Percentiles rank a stretch among this genome's conserved stretches.
These are phyloP conservation scores for Jackrogersella multiformis DNA, from an alignment of 495 filamentous ascomycete genomes.

Conservation along the genomic window DNA sequence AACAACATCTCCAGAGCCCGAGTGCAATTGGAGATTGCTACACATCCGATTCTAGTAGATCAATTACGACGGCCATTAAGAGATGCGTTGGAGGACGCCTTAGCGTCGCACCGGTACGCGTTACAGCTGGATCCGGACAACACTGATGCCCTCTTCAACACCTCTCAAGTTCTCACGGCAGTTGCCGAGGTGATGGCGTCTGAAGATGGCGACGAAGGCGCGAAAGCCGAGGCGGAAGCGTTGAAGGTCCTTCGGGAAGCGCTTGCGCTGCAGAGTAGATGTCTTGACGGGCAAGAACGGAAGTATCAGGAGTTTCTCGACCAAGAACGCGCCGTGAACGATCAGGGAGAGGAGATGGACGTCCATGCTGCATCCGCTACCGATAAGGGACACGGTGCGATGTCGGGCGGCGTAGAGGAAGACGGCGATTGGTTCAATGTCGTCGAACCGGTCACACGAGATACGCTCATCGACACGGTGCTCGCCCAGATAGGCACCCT, in stretches of 20 bases:
- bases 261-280: slow-evolving; percentile 68
- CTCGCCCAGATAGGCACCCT: slow-evolving; percentile 65
- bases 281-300: slow-evolving; percentile 66
- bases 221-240: slow-evolving; percentile 37
- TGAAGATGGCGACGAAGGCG: slow-evolving; percentile 55
- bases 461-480: slow-evolving; percentile 67
- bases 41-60: slow-evolving; percentile 63
- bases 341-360: slow-evolving; percentile 3
- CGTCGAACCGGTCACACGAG: slow-evolving; percentile 68
- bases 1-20: slow-evolving; percentile 52
- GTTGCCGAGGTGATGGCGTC: slow-evolving; percentile 66
- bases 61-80: slow-evolving; percentile 60
- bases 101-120: slow-evolving; percentile 69
- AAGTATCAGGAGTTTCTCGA: slow-evolving; percentile 62
- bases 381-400: background rate
- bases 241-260: slow-evolving; percentile 65
- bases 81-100: slow-evolving; percentile 61
- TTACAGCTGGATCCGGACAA: slow-evolving; percentile 67
- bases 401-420: slow-evolving; percentile 23
- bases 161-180: slow-evolving; percentile 70
- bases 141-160: slow-evolving; percentile 74
- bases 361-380: background rate
- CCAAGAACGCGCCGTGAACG: slow-evolving; percentile 26
- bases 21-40: slow-evolving; percentile 72
- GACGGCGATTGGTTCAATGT: slow-evolving; percentile 70